Evolutionary conservation across 495 filamentous ascomycete genomes (phyloP).

Genomic region (Penicillium ochrochloron): DNA sequence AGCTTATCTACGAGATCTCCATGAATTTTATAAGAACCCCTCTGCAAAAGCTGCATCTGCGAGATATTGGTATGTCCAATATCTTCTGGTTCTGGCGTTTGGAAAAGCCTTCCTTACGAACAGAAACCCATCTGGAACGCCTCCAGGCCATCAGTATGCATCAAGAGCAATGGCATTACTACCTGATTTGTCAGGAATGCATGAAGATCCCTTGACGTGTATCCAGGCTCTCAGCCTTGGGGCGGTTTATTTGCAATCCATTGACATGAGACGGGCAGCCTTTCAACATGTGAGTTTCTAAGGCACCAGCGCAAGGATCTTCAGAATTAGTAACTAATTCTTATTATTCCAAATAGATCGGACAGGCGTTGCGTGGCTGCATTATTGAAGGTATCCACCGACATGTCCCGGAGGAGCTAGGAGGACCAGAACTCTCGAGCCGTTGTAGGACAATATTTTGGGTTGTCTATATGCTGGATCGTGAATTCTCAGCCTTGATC

Average conservation of each 20-base stretch:
- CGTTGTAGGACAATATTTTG: slow-evolving; percentile 44
- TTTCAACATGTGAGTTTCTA: slow-evolving; percentile 38
- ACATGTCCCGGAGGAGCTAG: slow-evolving; percentile 35
- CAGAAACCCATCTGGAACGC: slow-evolving; percentile 34
- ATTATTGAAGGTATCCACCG: slow-evolving; percentile 44
- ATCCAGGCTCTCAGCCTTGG: slow-evolving; percentile 41
- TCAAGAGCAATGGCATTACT: slow-evolving; percentile 45
- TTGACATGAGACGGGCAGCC: slow-evolving; percentile 43
- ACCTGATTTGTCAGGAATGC: slow-evolving; percentile 41
- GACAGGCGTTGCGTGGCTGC: slow-evolving; percentile 43
- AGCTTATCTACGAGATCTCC: slow-evolving; percentile 36
- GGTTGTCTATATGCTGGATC: slow-evolving; percentile 46
- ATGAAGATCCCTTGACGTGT: slow-evolving; percentile 38
- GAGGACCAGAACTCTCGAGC: slow-evolving; percentile 31
- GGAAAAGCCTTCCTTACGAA: slow-evolving; percentile 45
- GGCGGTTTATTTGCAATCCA: slow-evolving; percentile 44
- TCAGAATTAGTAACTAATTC: not conserved
- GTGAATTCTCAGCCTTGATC: slow-evolving; percentile 43
- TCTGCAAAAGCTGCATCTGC: slow-evolving; percentile 29
- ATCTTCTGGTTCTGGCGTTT: slow-evolving; percentile 46
- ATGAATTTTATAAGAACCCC: slow-evolving; percentile 39
- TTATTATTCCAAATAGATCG: slow-evolving; percentile 27
- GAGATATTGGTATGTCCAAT: slow-evolving; percentile 44
- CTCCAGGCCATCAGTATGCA: slow-evolving; percentile 42
- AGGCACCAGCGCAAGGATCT: not conserved